These are phyloP conservation scores for Lagenaria siceraria DNA, from an alignment of 306 rosid species.

Conservation along the genomic window DNA sequence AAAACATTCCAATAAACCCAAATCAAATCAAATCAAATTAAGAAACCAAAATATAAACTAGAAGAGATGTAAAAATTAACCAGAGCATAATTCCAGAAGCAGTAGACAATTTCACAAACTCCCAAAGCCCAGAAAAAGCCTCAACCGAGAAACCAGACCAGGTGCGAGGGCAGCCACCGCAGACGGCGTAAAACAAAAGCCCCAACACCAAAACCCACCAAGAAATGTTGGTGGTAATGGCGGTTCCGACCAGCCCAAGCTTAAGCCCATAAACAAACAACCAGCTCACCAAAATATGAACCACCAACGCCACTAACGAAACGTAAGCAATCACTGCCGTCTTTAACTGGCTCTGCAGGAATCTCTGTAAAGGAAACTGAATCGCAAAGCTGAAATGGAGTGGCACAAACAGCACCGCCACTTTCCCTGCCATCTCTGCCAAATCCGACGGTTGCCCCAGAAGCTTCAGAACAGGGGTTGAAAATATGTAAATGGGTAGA, in stretches of 20 bases:
- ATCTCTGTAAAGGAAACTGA: slow-evolving; percentile 54
- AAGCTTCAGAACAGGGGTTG: slow-evolving; percentile 38
- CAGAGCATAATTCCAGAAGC: slow-evolving; percentile 80
- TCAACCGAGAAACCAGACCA: slow-evolving; percentile 74
- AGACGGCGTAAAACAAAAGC: slow-evolving; percentile 25
- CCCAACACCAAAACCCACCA: slow-evolving; percentile 61
- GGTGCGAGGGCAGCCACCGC: slow-evolving; percentile 59
- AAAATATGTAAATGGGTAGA: slow-evolving; percentile 42
- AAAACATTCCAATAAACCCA: neutral
- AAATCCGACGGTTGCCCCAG: slow-evolving; percentile 54
- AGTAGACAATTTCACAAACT: slow-evolving; percentile 54
- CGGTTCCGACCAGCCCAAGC: slow-evolving; percentile 44
- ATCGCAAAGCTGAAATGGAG: slow-evolving; percentile 54
- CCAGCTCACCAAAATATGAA: slow-evolving; percentile 49
- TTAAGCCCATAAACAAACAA: slow-evolving; percentile 37
- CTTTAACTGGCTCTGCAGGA: slow-evolving; percentile 52
- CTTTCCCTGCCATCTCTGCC: slow-evolving; percentile 40
- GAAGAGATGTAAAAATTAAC: slow-evolving; percentile 6
- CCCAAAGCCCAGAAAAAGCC: slow-evolving; percentile 75
- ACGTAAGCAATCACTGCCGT: slow-evolving; percentile 36
- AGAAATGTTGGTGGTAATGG: slow-evolving; percentile 39
- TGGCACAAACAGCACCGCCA: slow-evolving; percentile 37
- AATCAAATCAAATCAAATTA: neutral
- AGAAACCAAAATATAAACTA: neutral
- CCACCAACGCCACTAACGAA: slow-evolving; percentile 24